Evolutionary conservation across 768 basidiomycete species (phyloP), one percentile per base, ranked within the genome.

Genomic region (Saitozyma sp.): DNA sequence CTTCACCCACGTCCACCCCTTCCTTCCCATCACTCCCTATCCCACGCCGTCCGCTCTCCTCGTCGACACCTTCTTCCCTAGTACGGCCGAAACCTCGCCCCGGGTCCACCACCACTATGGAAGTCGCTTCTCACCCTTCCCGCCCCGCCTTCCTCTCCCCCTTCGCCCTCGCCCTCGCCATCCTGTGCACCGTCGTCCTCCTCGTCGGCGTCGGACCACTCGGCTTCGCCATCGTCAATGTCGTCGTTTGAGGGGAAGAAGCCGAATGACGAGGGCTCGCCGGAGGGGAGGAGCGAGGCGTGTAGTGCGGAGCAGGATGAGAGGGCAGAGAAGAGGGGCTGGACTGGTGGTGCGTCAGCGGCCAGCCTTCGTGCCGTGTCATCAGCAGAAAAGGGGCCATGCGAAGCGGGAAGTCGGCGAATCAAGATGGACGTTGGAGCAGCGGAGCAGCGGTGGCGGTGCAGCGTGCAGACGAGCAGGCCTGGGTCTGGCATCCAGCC

Each of bases 101-200:
- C 63, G 6, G 75, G 75, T 63, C 75, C 75, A 60, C 72, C 72
- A 55, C 72, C 71, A 63, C 67, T 68, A 63, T 71, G 67, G 56
- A 76, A 73, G 68, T 76, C 69, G 59, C 68, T 72, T 60, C 75
- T 74, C 61, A 76, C 68, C 67, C 75, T 68, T 55, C 75, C 75
- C 11, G 60, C 67, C 51, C 63, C 68, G 1, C 58, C 69, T 54
- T 58, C 58, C 11, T 45, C 61, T 20, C 56, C 58, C 13, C 61
- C 68, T 42, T 68, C 67, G 55, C 58, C 66, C 45, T 62, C 57
- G 46, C 62, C 68, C 20, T 61, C 64, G 13, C 67, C 73, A n/a
- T 68, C 63, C 17, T 59, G 61, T 9, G 59, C 1, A 53, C 56
- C 70, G 9, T 67, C 61, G n/a, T 62, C 59, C n/a, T 62, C 59